These are phyloP conservation scores for Salix dunnii DNA, from an alignment of 345 rosid species.

Conservation along the genomic window DNA sequence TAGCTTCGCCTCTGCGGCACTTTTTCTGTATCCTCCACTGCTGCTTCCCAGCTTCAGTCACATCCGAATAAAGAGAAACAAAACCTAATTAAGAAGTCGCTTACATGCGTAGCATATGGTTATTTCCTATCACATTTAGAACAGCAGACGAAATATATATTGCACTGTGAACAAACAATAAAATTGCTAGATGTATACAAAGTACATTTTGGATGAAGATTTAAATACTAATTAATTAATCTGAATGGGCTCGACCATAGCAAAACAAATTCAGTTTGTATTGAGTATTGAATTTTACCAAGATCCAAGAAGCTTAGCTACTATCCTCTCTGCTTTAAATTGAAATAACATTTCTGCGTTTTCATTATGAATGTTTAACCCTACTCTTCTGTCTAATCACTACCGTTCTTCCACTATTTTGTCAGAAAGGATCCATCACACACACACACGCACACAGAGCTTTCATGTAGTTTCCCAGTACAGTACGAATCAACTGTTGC, in stretches of 20 bases:
- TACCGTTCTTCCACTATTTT: not conserved
- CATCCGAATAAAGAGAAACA: not conserved
- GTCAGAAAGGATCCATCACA: not conserved
- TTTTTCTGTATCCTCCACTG: conserved; percentile 66
- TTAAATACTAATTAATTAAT: not conserved
- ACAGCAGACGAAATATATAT: not conserved
- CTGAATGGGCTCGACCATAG: not conserved
- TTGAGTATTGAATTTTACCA: not conserved
- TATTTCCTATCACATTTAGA: not conserved
- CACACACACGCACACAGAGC: no score
- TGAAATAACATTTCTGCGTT: no score
- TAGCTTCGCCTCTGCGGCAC: conserved; percentile 68
- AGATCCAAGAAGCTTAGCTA: not conserved
- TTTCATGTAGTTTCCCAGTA: not conserved
- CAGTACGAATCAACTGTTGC: not conserved
- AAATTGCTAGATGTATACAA: not conserved
- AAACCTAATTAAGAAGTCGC: not conserved
- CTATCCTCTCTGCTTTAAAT: not conserved
- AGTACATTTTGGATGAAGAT: not conserved
- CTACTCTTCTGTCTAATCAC: not conserved
- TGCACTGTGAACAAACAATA: not conserved
- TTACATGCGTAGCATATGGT: not conserved
- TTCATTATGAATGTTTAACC: not conserved
- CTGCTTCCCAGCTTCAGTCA: conserved; percentile 46
- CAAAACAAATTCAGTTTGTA: not conserved